Percentiles rank a stretch among this genome's conserved stretches.
Evolutionary conservation across 208 protist genomes (phyloP).

Genomic region (Phytomonas francai): DNA sequence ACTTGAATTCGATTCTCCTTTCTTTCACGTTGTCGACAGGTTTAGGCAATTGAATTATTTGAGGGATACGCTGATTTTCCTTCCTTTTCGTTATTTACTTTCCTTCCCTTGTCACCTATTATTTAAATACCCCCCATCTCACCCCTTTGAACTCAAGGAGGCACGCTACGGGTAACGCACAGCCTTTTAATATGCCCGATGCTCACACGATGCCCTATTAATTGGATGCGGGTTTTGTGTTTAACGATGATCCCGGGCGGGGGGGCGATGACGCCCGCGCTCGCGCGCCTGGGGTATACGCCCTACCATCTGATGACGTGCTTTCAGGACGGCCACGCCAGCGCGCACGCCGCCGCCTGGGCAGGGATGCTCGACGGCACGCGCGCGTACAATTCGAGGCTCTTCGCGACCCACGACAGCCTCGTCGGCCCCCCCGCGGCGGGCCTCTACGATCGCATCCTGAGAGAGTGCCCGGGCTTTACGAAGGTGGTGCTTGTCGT

Average conservation of each 20-base stretch:
- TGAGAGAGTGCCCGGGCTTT: slow-evolving; percentile 49
- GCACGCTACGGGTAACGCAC: background rate
- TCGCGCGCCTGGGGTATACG: slow-evolving; percentile 60
- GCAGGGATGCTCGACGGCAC: slow-evolving; percentile 20
- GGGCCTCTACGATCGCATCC: slow-evolving; percentile 26
- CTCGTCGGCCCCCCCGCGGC: slow-evolving; percentile 53
- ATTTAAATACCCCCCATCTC: background rate
- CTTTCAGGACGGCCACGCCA: slow-evolving; percentile 43
- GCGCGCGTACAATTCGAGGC: slow-evolving; percentile 29
- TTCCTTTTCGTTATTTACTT: too few species aligned
- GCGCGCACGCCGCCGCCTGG: too few species aligned
- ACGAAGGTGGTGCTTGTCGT: slow-evolving; percentile 75
- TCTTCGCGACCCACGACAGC: slow-evolving; percentile 49
- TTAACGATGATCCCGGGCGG: slow-evolving; percentile 65
- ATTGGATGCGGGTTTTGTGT: slow-evolving; percentile 53
- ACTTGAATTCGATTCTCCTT: background rate
- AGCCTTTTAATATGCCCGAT: slow-evolving; percentile 6
- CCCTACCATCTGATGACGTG: slow-evolving; percentile 53
- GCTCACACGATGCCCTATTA: slow-evolving; percentile 10
- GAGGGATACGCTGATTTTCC: background rate
- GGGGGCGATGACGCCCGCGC: slow-evolving; percentile 19
- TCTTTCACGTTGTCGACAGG: background rate
- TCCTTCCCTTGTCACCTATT: background rate
- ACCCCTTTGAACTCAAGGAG: background rate
- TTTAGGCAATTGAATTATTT: background rate